Percentiles rank a stretch among this genome's conserved stretches.
Conservation (phyloP, 208 protist species). For the Hexamita inflata region DNA sequence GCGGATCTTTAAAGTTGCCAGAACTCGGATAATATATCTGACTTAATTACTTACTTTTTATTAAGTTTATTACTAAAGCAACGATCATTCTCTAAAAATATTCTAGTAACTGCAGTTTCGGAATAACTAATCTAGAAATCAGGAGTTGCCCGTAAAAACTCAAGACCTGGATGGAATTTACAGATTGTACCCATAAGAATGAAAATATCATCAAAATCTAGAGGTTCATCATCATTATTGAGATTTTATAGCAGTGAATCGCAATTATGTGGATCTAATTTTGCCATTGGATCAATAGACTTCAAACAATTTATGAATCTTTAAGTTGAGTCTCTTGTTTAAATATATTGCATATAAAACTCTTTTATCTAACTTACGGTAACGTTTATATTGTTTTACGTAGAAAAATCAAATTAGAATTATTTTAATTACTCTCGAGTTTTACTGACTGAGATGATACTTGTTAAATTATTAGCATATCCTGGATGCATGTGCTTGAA, state of each 20-base stretch:
- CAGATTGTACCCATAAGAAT: constrained; percentile 38
- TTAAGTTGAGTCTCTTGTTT: not conserved
- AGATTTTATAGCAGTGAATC: too few relatives aligned
- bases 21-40: not conserved
- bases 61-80: not conserved
- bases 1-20: constrained; percentile 25
- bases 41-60: not conserved
- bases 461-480: constrained; percentile 11
- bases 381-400: not conserved
- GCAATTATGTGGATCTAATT: too few relatives aligned
- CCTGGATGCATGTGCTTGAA: constrained; percentile 11
- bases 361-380: not conserved
- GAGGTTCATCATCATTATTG: too few relatives aligned
- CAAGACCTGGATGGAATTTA: constrained; percentile 35
- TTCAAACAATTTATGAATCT: constrained; percentile 2
- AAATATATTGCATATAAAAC: constrained; percentile 7
- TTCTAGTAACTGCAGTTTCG: constrained; percentile 32
- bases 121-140: constrained; percentile 42
- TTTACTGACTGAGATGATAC: constrained; percentile 6
- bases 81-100: constrained; percentile 27
- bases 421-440: not conserved
- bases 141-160: constrained; percentile 30
- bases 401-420: not conserved
- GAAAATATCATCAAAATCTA: constrained; percentile 2
- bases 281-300: not conserved